Conservation (phyloP, 345 rosid species). For the Pelargonium nanum region DNA sequence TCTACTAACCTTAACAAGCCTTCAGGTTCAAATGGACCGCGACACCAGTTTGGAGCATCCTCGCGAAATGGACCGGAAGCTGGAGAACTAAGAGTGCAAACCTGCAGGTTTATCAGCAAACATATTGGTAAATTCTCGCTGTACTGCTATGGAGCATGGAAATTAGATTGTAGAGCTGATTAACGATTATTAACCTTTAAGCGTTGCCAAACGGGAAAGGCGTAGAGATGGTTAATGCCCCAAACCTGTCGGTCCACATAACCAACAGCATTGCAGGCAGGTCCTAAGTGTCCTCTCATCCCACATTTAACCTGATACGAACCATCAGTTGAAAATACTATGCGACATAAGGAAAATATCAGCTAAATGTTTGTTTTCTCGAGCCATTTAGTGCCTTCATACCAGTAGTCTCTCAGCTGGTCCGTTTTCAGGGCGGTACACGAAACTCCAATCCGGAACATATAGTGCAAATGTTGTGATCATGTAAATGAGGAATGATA, state of each 20-base stretch:
- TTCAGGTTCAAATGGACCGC: constrained; percentile 61
- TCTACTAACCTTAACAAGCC: constrained; percentile 43
- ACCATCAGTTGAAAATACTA: background rate
- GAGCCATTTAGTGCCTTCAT: constrained; percentile 1
- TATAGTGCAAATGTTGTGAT: constrained; percentile 37
- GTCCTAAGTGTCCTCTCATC: constrained; percentile 64
- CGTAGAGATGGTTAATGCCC: constrained; percentile 58
- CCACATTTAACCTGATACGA: constrained; percentile 49
- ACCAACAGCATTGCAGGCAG: constrained; percentile 68
- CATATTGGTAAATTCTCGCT: background rate
- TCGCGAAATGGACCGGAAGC: constrained; percentile 27
- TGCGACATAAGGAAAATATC: background rate
- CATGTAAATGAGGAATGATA: constrained; percentile 48
- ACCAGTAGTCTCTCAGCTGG: constrained; percentile 25
- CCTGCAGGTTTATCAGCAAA: constrained; percentile 22
- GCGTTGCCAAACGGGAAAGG: constrained; percentile 44
- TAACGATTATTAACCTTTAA: constrained; percentile 31
- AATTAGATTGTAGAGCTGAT: background rate
- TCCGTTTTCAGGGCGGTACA: background rate
- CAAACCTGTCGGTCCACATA: constrained; percentile 45
- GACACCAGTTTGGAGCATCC: constrained; percentile 54
- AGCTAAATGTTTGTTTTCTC: no score
- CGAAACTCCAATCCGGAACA: constrained; percentile 60
- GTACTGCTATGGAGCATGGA: background rate
- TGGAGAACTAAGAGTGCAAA: constrained; percentile 49